phyloP scores from a whole-genome alignment of 306 rosid genomes.

The Cotoneaster glaucophyllus region DNA sequence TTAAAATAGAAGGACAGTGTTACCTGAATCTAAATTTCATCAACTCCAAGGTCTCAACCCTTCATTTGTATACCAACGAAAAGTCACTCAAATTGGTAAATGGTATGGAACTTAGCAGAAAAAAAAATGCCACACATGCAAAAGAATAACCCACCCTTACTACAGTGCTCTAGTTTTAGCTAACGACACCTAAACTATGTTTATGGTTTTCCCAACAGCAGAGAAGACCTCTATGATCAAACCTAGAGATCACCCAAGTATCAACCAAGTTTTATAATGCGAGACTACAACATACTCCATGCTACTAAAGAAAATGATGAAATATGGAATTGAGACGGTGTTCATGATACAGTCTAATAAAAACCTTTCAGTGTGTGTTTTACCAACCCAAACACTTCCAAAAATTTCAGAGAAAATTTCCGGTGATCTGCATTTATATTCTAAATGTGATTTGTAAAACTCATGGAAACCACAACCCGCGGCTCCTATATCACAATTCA shows the following conservation, averaged over 20 bases:
- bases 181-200: not conserved
- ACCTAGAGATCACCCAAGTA: not conserved
- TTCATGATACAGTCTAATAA: not conserved
- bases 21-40: not conserved
- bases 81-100: not conserved
- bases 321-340: not conserved
- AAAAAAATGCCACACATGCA: not conserved
- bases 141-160: not conserved
- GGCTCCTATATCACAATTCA: not conserved
- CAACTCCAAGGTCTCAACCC: not conserved
- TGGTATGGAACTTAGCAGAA: not conserved
- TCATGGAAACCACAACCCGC: not conserved
- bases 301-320: not conserved
- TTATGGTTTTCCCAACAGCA: not conserved
- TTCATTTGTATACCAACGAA: not conserved
- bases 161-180: not conserved
- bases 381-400: not conserved
- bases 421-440: not conserved
- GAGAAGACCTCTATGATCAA: not conserved
- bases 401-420: not conserved
- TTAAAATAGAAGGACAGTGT: not conserved
- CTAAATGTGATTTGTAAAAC: not conserved
- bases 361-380: not conserved
- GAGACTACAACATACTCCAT: not conserved
- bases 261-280: not conserved